Evolutionary conservation across 139 green algal species (phyloP), one percentile per base, ranked within the genome.

Genomic region (Volvox reticuliferus): DNA sequence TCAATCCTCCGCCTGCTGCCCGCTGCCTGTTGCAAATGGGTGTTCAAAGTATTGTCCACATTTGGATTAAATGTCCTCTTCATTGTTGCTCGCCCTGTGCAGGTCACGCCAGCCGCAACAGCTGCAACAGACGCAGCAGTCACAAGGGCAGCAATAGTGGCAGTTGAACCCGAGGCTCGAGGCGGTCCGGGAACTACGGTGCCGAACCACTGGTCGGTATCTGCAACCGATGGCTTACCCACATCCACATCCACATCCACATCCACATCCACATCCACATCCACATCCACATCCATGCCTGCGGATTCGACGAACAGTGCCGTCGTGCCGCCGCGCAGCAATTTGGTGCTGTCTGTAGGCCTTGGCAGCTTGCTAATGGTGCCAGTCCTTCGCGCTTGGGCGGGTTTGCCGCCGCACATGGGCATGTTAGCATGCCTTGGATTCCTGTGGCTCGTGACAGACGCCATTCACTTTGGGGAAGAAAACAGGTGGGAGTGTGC

Each of bases 371-470:
- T 98, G 76, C 91, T 98, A 36, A 95, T 95, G 80, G 96, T 97
- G 76, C 96, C 96, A 19, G 79, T 96, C 19, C 97, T 97, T 90
- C 96, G 96, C 80, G 76, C 94, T 6, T 67, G 91, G 71, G 96
- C 92, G 19, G 96, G 95, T 0, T 93, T 98, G 30, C 96, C 96
- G 13, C 96, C 96, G 14, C 97, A 97, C 88, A 92, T 98, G 84
- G 96, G 96, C 68, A 97, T 97, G 93, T 89, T 98, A n/a, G 88
- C 87, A 12, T 94, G 96, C 32, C 87, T 98, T 19, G 95, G 91
- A 18, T 92, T 92, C 36, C 92, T 98, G 69, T 98, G 96, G 96
- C 91, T 97, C 50, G 88, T 98, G 26, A 97, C 96, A 16, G 96
- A 98, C 79, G 93, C 93, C 35, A 95, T 98, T 32, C 96, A 98